A percentile compares a stretch with the other conserved stretches of the same genome.
Evolutionary conservation across 2,329 filamentous ascomycete genomes (phyloP).

Genomic region (Cladophialophora psammophila): DNA sequence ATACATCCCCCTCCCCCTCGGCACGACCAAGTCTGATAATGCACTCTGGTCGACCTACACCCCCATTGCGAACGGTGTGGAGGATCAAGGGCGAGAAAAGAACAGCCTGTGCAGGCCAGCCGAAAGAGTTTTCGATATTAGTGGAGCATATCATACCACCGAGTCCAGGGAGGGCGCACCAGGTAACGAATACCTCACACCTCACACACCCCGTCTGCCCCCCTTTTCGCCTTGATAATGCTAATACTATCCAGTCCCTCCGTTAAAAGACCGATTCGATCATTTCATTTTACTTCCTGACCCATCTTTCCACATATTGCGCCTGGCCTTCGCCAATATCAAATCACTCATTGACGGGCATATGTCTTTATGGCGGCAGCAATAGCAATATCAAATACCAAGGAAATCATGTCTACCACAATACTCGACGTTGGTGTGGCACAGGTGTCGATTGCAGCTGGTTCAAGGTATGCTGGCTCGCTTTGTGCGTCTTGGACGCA

Average conservation of each 20-base stretch:
- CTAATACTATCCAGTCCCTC: conserved; percentile 28
- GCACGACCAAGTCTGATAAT: conserved; percentile 31
- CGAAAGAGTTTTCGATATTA: conserved; percentile 17
- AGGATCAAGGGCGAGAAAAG: conserved; percentile 3
- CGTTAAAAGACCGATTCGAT: conserved; percentile 23
- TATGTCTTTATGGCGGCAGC: conserved; percentile 29
- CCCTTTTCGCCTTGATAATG: conserved; percentile 10
- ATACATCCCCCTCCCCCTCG: conserved; percentile 21
- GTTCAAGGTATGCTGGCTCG: conserved; percentile 31
- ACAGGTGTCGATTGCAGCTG: conserved; percentile 12
- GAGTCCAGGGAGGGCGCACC: conserved; percentile 16
- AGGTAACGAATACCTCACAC: conserved; percentile 24
- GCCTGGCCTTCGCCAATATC: conserved; percentile 31
- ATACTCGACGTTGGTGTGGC: conserved; percentile 27
- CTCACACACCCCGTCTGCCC: background rate
- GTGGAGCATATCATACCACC: conserved; percentile 32
- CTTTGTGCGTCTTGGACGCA: background rate
- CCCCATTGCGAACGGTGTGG: conserved; percentile 25
- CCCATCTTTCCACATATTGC: conserved; percentile 22
- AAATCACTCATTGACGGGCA: conserved; percentile 29
- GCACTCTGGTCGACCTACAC: conserved; percentile 25
- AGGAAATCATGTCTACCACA: conserved; percentile 27
- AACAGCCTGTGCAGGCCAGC: conserved; percentile 2
- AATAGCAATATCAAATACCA: conserved; percentile 28
- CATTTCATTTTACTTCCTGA: conserved; percentile 29